Conservation (phyloP, 2,329 filamentous ascomycete genomes). For the Cytospora piceicola region DNA sequence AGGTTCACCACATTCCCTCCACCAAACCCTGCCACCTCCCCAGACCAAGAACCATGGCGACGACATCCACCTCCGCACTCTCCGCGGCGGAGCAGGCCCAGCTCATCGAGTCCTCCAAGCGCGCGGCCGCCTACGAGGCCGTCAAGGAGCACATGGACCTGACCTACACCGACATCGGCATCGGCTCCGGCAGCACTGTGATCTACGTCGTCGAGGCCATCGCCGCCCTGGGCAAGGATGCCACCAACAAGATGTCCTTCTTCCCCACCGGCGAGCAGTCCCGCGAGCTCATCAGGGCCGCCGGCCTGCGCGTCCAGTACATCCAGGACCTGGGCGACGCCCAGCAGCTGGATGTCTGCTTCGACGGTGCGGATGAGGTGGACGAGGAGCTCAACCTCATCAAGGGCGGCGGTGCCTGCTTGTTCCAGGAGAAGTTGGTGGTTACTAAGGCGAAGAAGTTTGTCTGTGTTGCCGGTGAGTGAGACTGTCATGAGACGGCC, state of each 20-base stretch:
- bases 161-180: constrained; percentile 69
- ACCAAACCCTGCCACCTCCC: neutral
- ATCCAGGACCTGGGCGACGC: constrained; percentile 71
- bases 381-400: constrained; percentile 95
- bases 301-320: constrained; percentile 75
- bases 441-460: constrained; percentile 83
- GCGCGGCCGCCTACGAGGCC: constrained; percentile 72
- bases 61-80: constrained; percentile 36
- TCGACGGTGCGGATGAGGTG: constrained; percentile 96
- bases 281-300: constrained; percentile 79
- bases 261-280: constrained; percentile 92
- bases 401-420: constrained; percentile 95
- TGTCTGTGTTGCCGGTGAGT: constrained; percentile 78
- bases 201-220: constrained; percentile 87
- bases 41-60: constrained; percentile 42
- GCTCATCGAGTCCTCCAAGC: constrained; percentile 73
- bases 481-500: neutral
- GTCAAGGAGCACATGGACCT: constrained; percentile 72
- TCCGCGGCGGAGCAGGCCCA: constrained; percentile 35
- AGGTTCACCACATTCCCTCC: neutral
- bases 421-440: constrained; percentile 97
- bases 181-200: constrained; percentile 81
- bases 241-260: constrained; percentile 73
- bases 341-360: constrained; percentile 79
- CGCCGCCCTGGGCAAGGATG: constrained; percentile 57